Evolutionary conservation across 139 green algal genomes (phyloP).

Genomic region (Bryopsis sp.): DNA sequence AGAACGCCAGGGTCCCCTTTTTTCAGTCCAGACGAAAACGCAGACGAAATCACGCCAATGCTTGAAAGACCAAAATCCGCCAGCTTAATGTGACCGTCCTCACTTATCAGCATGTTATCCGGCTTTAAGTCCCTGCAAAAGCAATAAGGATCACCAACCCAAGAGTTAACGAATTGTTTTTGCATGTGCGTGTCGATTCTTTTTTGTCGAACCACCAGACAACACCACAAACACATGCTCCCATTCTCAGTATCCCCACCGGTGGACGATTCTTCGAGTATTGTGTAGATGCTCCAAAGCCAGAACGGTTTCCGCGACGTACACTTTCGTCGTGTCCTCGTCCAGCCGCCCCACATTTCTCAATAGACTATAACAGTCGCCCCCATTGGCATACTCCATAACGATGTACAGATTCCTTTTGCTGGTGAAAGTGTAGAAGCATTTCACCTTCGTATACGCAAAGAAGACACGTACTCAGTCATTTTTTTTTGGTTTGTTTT

Average conservation of each 20-base stretch:
- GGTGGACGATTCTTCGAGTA: conserved; percentile 27
- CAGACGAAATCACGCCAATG: conserved; percentile 53
- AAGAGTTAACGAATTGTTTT: too few relatives aligned
- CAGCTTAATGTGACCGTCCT: conserved; percentile 89
- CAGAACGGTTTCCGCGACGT: conserved; percentile 85
- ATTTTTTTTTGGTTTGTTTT: too few relatives aligned
- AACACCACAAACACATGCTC: background rate
- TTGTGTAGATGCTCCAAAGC: conserved; percentile 93
- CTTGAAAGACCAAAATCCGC: conserved; percentile 87
- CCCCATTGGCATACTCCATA: conserved; percentile 92
- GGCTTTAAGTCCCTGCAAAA: conserved; percentile 95
- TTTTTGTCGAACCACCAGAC: background rate
- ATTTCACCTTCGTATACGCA: background rate
- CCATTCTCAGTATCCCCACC: background rate
- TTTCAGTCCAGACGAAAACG: too few relatives aligned
- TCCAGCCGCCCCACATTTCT: conserved; percentile 65
- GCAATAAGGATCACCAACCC: too few relatives aligned
- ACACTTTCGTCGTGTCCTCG: conserved; percentile 71
- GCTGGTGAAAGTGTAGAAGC: conserved; percentile 58
- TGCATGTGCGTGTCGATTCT: too few relatives aligned
- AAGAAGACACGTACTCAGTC: too few relatives aligned
- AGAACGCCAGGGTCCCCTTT: too few relatives aligned
- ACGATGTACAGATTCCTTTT: conserved; percentile 93
- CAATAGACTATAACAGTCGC: conserved; percentile 71
- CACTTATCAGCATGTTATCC: conserved; percentile 90